Percentiles rank a stretch among this genome's conserved stretches.
These are phyloP conservation scores for Pleurotus ostreatus DNA, from an alignment of 768 basidiomycete species.

Conservation along the genomic window DNA sequence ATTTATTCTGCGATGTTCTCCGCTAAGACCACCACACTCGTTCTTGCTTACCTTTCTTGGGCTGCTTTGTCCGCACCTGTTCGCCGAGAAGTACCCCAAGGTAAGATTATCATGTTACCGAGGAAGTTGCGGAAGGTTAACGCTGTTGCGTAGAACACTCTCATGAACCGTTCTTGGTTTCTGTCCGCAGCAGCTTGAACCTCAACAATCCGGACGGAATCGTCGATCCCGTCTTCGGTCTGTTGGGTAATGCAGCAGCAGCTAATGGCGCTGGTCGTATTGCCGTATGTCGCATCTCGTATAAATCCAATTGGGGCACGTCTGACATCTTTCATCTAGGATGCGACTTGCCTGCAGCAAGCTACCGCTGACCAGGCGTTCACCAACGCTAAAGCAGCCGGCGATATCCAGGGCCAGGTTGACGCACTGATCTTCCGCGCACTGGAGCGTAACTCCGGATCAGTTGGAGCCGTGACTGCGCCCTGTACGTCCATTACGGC, in stretches of 20 bases:
- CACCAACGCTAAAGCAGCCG: slow-evolving; percentile 65
- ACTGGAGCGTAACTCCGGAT: slow-evolving; percentile 61
- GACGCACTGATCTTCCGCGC: slow-evolving; percentile 61
- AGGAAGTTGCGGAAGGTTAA: slow-evolving; percentile 7
- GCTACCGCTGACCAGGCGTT: slow-evolving; percentile 67
- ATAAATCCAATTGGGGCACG: not conserved
- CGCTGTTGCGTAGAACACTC: slow-evolving; percentile 48
- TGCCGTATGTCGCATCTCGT: slow-evolving; percentile 28
- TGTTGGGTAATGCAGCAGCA: slow-evolving; percentile 65
- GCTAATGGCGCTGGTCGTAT: slow-evolving; percentile 49
- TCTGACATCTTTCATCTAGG: slow-evolving; percentile 22
- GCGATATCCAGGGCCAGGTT: slow-evolving; percentile 51
- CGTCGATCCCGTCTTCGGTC: slow-evolving; percentile 58
- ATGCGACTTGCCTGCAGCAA: slow-evolving; percentile 61
- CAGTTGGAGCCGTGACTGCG: slow-evolving; percentile 41
- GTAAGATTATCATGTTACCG: slow-evolving; percentile 21
- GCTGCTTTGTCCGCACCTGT: slow-evolving; percentile 37
- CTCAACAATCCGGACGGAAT: slow-evolving; percentile 59
- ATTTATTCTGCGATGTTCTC: slow-evolving; percentile 26
- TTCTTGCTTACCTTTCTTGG: slow-evolving; percentile 30
- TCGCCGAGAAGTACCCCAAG: slow-evolving; percentile 63
- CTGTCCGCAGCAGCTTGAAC: slow-evolving; percentile 42
- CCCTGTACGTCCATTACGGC: slow-evolving; percentile 53
- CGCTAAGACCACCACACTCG: slow-evolving; percentile 28
- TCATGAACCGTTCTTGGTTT: slow-evolving; percentile 52